Conservation (phyloP, 2,329 filamentous ascomycete genomes). For the Alternaria arborescens region DNA sequence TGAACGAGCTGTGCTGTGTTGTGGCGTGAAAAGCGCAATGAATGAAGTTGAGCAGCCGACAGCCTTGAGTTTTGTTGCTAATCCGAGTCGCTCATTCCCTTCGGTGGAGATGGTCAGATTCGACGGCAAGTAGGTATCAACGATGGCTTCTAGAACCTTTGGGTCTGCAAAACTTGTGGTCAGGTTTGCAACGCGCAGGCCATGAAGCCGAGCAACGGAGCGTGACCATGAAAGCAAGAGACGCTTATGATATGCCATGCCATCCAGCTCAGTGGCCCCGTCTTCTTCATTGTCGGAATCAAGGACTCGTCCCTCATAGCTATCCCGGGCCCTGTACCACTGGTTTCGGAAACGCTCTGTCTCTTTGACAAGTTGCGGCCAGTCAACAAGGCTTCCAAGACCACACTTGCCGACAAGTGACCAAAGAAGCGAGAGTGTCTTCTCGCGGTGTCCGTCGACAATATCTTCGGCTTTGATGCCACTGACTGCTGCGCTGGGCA, state of each 20-base stretch:
- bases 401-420: conserved; percentile 66
- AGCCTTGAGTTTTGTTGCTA: conserved; percentile 51
- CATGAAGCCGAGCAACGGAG: conserved; percentile 58
- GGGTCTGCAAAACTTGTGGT: conserved; percentile 67
- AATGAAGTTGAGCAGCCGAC: conserved; percentile 57
- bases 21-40: conserved; percentile 53
- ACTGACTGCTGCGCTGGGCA: conserved; percentile 52
- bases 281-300: conserved; percentile 41
- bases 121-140: conserved; percentile 63
- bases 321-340: conserved; percentile 43
- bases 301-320: conserved; percentile 42
- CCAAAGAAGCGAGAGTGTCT: conserved; percentile 69
- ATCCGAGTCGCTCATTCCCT: conserved; percentile 15
- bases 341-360: conserved; percentile 54
- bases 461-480: conserved; percentile 65
- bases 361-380: conserved; percentile 63
- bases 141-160: conserved; percentile 62
- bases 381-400: conserved; percentile 63
- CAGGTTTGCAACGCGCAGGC: conserved; percentile 61
- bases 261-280: conserved; percentile 33
- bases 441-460: conserved; percentile 71
- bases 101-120: conserved; percentile 13
- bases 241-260: conserved; percentile 46
- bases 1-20: conserved; percentile 35
- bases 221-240: conserved; percentile 67